Percentiles rank a stretch among this genome's conserved stretches.
These are phyloP conservation scores for Candida pseudoviswanathii DNA, from an alignment of 1,139 yeast species.

Conservation along the genomic window DNA sequence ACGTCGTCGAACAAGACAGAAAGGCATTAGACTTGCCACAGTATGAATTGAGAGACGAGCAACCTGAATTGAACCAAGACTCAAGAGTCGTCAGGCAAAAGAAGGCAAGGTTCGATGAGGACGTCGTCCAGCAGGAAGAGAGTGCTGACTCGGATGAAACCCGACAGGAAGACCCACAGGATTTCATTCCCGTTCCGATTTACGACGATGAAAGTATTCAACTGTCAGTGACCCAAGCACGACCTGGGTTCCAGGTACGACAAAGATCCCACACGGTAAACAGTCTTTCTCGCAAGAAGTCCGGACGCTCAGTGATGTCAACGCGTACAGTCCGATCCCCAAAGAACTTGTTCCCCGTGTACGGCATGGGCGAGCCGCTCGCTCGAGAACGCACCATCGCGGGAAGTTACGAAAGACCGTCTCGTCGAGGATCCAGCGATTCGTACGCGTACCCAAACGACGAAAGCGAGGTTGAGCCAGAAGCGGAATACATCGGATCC, in stretches of 20 bases:
- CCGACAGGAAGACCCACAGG: slow-evolving; percentile 5
- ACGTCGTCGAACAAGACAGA: slow-evolving; percentile 70
- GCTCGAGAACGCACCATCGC: slow-evolving; percentile 61
- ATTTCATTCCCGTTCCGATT: slow-evolving; percentile 10
- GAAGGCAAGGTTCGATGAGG: slow-evolving; percentile 18
- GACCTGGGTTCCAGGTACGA: no score
- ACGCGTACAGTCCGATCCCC: no score
- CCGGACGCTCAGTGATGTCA: not conserved
- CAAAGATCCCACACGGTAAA: no score
- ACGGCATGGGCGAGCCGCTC: slow-evolving; percentile 71
- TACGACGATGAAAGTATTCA: slow-evolving; percentile 13
- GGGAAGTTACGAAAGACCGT: slow-evolving; percentile 19
- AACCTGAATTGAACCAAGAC: slow-evolving; percentile 73
- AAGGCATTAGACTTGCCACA: slow-evolving; percentile 59
- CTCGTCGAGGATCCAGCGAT: not conserved
- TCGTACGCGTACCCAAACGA: no score
- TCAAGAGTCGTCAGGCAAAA: slow-evolving; percentile 66
- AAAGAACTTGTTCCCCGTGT: slow-evolving; percentile 75
- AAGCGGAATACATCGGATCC: slow-evolving; percentile 36
- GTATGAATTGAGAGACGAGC: slow-evolving; percentile 74
- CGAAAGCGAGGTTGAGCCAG: slow-evolving; percentile 12
- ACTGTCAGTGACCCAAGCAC: no score
- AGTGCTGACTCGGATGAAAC: slow-evolving; percentile 4
- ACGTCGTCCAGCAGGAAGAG: slow-evolving; percentile 11
- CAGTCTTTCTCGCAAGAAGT: slow-evolving; percentile 5